Evolutionary conservation across 352 stramenopile species (phyloP).

Genomic region (Phytophthora niederhauseri): DNA sequence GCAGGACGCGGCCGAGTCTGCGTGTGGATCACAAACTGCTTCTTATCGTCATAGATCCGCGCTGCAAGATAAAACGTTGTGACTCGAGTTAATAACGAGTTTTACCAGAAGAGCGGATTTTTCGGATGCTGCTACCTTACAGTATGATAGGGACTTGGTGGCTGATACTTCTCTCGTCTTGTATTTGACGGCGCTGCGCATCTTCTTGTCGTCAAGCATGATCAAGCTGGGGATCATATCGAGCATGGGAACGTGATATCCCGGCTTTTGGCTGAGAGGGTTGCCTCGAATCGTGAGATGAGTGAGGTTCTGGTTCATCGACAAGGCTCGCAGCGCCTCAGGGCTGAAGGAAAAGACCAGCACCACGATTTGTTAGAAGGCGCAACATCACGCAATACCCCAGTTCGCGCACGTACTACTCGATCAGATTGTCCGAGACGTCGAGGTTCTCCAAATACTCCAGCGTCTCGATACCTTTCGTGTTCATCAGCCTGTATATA

Average conservation of each 20-base stretch:
- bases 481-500: constrained; percentile 53
- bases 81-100: constrained; percentile 5
- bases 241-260: constrained; percentile 71
- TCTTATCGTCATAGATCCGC: constrained; percentile 83
- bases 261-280: constrained; percentile 60
- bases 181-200: constrained; percentile 54
- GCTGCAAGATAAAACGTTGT: constrained; percentile 31
- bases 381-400: not conserved
- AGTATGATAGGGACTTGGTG: constrained; percentile 77
- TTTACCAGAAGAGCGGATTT: not conserved
- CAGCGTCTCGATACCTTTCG: constrained; percentile 72
- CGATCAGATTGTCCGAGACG: constrained; percentile 80
- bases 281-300: constrained; percentile 75
- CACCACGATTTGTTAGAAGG: constrained; percentile 1
- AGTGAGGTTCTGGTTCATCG: constrained; percentile 70
- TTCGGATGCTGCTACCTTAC: constrained; percentile 36
- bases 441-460: constrained; percentile 64
- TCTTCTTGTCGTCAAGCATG: constrained; percentile 81
- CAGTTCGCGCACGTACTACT: constrained; percentile 46
- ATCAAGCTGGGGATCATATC: constrained; percentile 79
- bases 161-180: constrained; percentile 38
- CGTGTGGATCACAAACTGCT: constrained; percentile 73
- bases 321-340: constrained; percentile 65
- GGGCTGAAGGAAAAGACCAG: constrained; percentile 31
- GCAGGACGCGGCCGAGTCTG: constrained; percentile 46